A percentile compares a stretch with the other conserved stretches of the same genome.
phyloP scores from a whole-genome alignment of 208 protist species.

The Crithidia sp. region DNA sequence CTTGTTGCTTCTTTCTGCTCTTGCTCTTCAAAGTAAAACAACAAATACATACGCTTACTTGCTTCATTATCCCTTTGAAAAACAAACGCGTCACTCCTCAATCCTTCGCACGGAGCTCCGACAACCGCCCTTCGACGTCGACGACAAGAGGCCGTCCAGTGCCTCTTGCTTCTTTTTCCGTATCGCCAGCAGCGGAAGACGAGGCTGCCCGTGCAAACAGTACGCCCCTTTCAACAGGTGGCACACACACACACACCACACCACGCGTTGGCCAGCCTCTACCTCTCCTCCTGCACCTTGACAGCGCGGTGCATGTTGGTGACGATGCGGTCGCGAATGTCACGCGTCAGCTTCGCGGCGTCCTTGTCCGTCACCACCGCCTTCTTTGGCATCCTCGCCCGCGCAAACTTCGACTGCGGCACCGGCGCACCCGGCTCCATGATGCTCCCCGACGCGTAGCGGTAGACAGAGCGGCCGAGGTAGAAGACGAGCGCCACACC shows the following conservation, averaged over 20 bases:
- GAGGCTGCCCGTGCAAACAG: no score
- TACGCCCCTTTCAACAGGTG: no score
- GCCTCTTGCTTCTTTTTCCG: no score
- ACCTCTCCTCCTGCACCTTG: not conserved
- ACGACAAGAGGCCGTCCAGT: no score
- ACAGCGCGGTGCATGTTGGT: constrained; percentile 12
- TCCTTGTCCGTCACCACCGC: constrained; percentile 8
- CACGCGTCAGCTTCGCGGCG: constrained; percentile 13
- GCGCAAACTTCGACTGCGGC: constrained; percentile 11
- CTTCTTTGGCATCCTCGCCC: constrained; percentile 13
- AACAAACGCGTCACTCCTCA: no score
- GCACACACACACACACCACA: not conserved
- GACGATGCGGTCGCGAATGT: constrained; percentile 23
- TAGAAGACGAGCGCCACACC: constrained; percentile 23
- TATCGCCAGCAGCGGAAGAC: no score
- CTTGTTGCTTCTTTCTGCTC: no score
- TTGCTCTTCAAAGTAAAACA: no score
- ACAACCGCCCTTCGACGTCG: no score
- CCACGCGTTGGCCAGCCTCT: not conserved
- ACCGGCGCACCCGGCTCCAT: not conserved
- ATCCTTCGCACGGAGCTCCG: no score
- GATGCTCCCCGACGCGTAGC: constrained; percentile 17
- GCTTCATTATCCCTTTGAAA: no score
- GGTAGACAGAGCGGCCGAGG: constrained; percentile 20
- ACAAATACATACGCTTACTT: no score